These are phyloP conservation scores for Diddensiella transvaalensis DNA, from an alignment of 805 yeast species.

Conservation along the genomic window DNA sequence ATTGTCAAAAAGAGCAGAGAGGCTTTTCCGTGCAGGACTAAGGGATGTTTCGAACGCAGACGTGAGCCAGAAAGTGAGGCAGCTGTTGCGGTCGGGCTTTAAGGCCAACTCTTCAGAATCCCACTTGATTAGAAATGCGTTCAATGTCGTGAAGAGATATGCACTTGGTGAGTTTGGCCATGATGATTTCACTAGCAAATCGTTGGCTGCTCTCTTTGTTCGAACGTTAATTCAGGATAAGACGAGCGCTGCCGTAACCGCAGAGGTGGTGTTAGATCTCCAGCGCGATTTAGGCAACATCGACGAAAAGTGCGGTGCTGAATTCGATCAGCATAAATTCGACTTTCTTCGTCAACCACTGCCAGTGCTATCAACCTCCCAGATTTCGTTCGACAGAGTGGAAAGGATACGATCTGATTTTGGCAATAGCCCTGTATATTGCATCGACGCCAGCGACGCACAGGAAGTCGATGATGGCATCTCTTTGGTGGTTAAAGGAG, in stretches of 20 bases:
- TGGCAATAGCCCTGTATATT: conserved; percentile 53
- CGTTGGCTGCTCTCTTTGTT: conserved; percentile 16
- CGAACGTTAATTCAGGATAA: conserved; percentile 4
- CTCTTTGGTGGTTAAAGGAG: conserved; percentile 42
- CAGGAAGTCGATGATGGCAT: conserved; percentile 94
- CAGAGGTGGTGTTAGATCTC: conserved; percentile 9
- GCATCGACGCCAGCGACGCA: conserved; percentile 78
- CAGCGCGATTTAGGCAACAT: not conserved
- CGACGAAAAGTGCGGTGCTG: conserved; percentile 6
- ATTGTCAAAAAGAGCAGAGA: not conserved
- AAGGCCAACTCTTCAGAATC: not conserved
- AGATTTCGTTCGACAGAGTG: conserved; percentile 10
- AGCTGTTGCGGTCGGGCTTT: not conserved
- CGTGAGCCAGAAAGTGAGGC: not conserved
- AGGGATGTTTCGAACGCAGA: not conserved
- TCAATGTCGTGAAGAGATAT: conserved; percentile 17
- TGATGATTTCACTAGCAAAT: conserved; percentile 15
- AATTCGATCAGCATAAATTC: conserved; percentile 10
- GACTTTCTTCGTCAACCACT: conserved; percentile 10
- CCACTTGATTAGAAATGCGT: not conserved
- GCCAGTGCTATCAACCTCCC: not conserved
- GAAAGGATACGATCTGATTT: conserved; percentile 12
- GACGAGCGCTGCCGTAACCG: conserved; percentile 1
- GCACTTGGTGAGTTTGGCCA: conserved; percentile 22
- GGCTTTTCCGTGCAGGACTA: not conserved